A percentile compares a stretch with the other conserved stretches of the same genome.
Conservation (phyloP, 2,329 filamentous ascomycete genomes). For the Botryosphaeria agaves region DNA sequence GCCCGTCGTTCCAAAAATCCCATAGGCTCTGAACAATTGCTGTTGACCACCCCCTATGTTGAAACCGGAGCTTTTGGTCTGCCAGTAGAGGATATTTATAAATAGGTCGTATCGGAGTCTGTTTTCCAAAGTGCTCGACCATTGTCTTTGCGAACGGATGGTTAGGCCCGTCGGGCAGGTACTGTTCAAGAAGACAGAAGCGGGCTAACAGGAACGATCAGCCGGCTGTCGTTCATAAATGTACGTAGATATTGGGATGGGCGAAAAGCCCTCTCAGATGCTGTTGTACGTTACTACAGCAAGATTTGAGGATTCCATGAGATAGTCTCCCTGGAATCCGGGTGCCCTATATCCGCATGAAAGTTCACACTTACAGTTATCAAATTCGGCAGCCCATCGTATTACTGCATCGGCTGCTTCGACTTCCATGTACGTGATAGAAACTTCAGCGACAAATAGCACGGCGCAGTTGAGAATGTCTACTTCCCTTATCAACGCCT, state of each 20-base stretch:
- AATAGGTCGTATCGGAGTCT: slow-evolving; percentile 61
- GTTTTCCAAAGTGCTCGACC: slow-evolving; percentile 68
- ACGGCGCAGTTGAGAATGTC: slow-evolving; percentile 42
- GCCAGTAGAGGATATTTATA: slow-evolving; percentile 46
- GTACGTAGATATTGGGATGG: too few relatives aligned
- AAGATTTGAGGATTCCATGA: too few relatives aligned
- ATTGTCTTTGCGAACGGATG: slow-evolving; percentile 81
- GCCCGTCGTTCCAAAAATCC: slow-evolving; percentile 61
- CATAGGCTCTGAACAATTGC: slow-evolving; percentile 54
- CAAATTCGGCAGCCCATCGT: slow-evolving; percentile 55
- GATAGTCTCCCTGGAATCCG: too few relatives aligned
- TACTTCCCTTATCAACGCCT: slow-evolving; percentile 40
- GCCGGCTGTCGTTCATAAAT: too few relatives aligned
- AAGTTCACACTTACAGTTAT: slow-evolving; percentile 43
- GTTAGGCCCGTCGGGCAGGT: slow-evolving; percentile 56
- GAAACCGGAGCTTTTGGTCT: slow-evolving; percentile 55
- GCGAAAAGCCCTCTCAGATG: too few relatives aligned
- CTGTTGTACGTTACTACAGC: too few relatives aligned
- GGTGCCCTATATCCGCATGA: too few relatives aligned
- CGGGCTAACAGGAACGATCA: too few relatives aligned
- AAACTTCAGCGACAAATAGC: slow-evolving; percentile 77
- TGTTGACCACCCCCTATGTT: slow-evolving; percentile 46
- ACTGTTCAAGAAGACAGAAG: slow-evolving; percentile 78
- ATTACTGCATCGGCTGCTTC: slow-evolving; percentile 57
- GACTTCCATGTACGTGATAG: slow-evolving; percentile 76